Conservation (phyloP, 768 basidiomycete species). For the Kwoniella sp. region DNA sequence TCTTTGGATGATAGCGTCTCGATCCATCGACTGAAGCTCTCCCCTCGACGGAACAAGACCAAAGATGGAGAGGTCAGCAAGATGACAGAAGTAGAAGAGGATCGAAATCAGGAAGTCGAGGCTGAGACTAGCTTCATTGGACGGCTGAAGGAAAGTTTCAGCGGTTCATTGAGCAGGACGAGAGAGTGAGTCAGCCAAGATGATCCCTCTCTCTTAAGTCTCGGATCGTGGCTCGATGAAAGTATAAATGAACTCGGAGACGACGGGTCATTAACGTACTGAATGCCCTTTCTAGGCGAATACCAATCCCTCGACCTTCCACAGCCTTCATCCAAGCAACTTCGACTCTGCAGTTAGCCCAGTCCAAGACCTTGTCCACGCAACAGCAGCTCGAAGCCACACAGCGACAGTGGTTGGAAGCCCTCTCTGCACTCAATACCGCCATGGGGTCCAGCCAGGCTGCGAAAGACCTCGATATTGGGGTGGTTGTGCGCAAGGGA, state of each 20-base stretch:
- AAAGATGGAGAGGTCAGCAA: not conserved
- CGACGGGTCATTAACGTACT: not conserved
- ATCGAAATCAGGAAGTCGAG: not conserved
- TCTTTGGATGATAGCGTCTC: slow-evolving; percentile 20
- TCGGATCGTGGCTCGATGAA: not conserved
- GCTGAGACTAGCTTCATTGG: slow-evolving; percentile 11
- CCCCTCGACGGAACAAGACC: slow-evolving; percentile 5
- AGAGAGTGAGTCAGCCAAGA: slow-evolving; percentile 8
- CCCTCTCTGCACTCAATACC: slow-evolving; percentile 22
- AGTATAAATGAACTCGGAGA: no score
- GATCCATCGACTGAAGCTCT: slow-evolving; percentile 33
- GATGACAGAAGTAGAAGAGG: not conserved
- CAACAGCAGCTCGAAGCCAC: slow-evolving; percentile 26
- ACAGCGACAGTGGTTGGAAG: slow-evolving; percentile 39
- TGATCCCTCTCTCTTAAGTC: not conserved
- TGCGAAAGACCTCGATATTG: not conserved
- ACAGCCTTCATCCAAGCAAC: slow-evolving; percentile 4
- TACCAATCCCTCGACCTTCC: slow-evolving; percentile 14
- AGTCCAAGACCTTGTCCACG: slow-evolving; percentile 13
- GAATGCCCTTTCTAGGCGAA: not conserved
- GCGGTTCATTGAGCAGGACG: slow-evolving; percentile 3
- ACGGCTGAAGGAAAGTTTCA: slow-evolving; percentile 3
- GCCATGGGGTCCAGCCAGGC: not conserved
- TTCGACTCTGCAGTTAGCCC: slow-evolving; percentile 16
- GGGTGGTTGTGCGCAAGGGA: slow-evolving; percentile 21